Conservation (phyloP, 2,329 filamentous ascomycete species). For the Fusarium albosuccineum region DNA sequence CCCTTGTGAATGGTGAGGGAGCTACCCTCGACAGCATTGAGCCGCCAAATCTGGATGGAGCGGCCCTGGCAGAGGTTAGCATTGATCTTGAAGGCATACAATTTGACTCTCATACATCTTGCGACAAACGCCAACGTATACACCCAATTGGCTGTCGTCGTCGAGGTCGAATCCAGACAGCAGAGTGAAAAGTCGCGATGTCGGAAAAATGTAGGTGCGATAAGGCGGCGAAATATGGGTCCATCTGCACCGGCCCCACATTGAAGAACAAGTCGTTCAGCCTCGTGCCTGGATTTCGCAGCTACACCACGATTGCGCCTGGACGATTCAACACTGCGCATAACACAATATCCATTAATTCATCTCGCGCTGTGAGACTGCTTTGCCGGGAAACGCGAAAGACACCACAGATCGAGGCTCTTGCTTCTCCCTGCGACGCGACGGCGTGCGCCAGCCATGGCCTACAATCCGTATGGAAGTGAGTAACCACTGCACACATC, state of each 20-base stretch:
- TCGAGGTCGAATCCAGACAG: constrained; percentile 20
- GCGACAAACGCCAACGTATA: constrained; percentile 19
- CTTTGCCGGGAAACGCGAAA: constrained; percentile 4
- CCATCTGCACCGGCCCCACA: constrained; percentile 36
- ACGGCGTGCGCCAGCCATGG: constrained; percentile 56
- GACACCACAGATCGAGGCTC: background rate
- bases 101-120: constrained; percentile 37
- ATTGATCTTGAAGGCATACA: accelerated
- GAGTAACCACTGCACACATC: constrained; percentile 31
- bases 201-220: constrained; percentile 51
- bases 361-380: constrained; percentile 11
- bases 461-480: constrained; percentile 74
- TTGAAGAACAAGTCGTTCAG: constrained; percentile 42
- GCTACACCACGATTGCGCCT: constrained; percentile 36
- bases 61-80: constrained; percentile 44
- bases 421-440: constrained; percentile 22
- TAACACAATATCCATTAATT: constrained; percentile 1
- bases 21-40: constrained; percentile 49
- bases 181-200: constrained; percentile 44
- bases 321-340: constrained; percentile 22
- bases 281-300: constrained; percentile 42
- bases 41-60: constrained; percentile 46
- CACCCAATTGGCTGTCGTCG: constrained; percentile 41
- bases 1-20: constrained; percentile 40
- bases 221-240: constrained; percentile 32